phyloP scores from a whole-genome alignment of 805 yeast genomes.

The Candida sithepensis region DNA sequence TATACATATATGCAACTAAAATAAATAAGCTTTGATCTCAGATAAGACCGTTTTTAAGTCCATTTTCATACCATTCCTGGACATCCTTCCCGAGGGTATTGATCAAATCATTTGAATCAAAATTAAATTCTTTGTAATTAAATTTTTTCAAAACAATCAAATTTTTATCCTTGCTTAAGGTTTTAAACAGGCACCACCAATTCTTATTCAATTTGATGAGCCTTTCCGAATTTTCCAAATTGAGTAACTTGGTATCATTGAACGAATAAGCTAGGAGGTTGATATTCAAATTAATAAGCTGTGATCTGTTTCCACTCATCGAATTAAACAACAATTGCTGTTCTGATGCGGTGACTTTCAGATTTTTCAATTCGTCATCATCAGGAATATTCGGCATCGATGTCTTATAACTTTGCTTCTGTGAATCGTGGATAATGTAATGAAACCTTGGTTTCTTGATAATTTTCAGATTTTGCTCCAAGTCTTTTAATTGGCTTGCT shows the following conservation, averaged over 20 bases:
- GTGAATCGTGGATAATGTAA: constrained; percentile 22
- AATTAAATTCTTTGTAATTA: constrained; percentile 11
- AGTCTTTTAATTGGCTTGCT: constrained; percentile 21
- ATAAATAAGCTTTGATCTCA: neutral
- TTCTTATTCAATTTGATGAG: constrained; percentile 22
- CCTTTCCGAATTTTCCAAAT: constrained; percentile 16
- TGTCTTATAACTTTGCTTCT: constrained; percentile 18
- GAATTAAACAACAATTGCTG: constrained; percentile 1
- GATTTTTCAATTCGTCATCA: constrained; percentile 14
- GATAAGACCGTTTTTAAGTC: neutral
- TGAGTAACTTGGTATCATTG: constrained; percentile 11
- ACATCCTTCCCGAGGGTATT: constrained; percentile 26
- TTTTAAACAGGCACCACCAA: constrained; percentile 26
- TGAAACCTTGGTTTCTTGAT: constrained; percentile 14
- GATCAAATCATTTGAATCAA: constrained; percentile 15
- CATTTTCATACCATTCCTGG: constrained; percentile 18
- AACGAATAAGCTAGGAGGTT: constrained; percentile 17
- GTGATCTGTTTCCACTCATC: constrained; percentile 10
- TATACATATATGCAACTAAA: neutral
- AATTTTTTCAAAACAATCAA: constrained; percentile 21
- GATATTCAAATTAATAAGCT: constrained; percentile 17
- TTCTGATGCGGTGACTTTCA: constrained; percentile 7
- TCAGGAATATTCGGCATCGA: constrained; percentile 30
- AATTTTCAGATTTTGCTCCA: constrained; percentile 15
- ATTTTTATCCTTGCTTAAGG: constrained; percentile 9